These are phyloP conservation scores for Penicillium sp. DNA, from an alignment of 2,329 filamentous ascomycete genomes.

Conservation along the genomic window DNA sequence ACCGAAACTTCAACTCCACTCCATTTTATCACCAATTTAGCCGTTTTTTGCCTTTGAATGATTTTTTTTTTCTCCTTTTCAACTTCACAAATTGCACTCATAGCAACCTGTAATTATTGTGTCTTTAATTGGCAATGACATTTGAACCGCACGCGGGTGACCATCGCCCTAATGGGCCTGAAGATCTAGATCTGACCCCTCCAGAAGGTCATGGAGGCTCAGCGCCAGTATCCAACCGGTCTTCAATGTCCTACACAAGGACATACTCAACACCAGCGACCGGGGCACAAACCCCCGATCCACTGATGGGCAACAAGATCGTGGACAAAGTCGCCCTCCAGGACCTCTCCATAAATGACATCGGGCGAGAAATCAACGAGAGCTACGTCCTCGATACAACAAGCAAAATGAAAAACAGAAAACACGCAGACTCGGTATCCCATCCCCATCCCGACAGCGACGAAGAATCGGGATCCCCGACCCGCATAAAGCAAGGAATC, in stretches of 20 bases:
- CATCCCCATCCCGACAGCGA: constrained; percentile 12
- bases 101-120: not conserved
- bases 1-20: constrained; percentile 10
- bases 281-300: constrained; percentile 30
- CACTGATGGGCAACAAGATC: constrained; percentile 19
- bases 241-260: constrained; percentile 19
- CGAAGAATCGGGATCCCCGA: constrained; percentile 22
- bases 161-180: constrained; percentile 3
- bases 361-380: constrained; percentile 10
- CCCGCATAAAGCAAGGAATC: constrained; percentile 29
- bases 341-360: constrained; percentile 17
- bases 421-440: constrained; percentile 10
- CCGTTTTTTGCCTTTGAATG: constrained; percentile 1
- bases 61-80: not conserved
- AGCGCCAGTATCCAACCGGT: constrained; percentile 15
- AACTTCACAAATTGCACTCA: not conserved
- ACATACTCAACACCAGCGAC: constrained; percentile 27
- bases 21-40: constrained; percentile 11
- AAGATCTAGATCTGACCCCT: constrained; percentile 1
- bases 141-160: constrained; percentile 3
- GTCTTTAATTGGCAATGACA: constrained; percentile 9
- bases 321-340: constrained; percentile 18
- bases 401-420: constrained; percentile 19
- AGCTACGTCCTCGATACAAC: constrained; percentile 16
- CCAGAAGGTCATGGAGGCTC: constrained; percentile 5